Base-by-base conservation (phyloP, 164 flowering plant genomes). In the Vitis cinerea region DNA sequence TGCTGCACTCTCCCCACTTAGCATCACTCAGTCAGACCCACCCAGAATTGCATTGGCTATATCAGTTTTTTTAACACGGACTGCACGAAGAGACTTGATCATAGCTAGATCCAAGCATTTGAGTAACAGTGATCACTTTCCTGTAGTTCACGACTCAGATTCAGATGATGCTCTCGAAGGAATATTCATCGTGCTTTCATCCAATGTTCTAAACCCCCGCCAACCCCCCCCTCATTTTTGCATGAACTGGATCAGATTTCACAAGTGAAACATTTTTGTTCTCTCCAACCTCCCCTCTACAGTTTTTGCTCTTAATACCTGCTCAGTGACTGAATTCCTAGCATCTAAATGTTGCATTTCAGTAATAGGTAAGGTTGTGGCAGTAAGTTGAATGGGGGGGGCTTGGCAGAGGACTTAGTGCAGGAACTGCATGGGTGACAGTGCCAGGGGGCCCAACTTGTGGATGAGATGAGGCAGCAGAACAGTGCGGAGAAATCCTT, bases 261-360 rank as follows among this genome's bases (percentile, higher is more conserved):
- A 19, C n/a, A 69, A 48, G 73, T 47, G 83, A 59, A 37, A 60
- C 67, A 71, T 75, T 83, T 91, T 91, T 51, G 76, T 64, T 66
- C 81, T 81, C 68, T 90, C 94, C 19, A 71, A 61, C 77, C 83
- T 84, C 64, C 87, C 89, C 72, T 90, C 93, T 9, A 50, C 74
- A 72, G 88, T 65, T 79, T 81, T 90, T 50, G 78, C 51, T 71
- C 88, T 83, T 31, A 68, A 49, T 11, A 50, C 14, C 64, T 76
- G 23, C 23, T 1, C 23, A 1, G 1, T 19, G 23, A 19, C 61
- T 44, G 78, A 67, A 79, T 61, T 85, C 58, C 75, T 19, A 19
- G 1, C 23, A 19, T 19, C 23, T 19, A 19, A 19, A 19, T 19
- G 0, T 19, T 19, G 23, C 1, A 0, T 19, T 19, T 1, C 23